Percentiles rank a stretch among this genome's conserved stretches.
Evolutionary conservation across 2,329 filamentous ascomycete species (phyloP).

Genomic region (Ceratocystis ficicola): DNA sequence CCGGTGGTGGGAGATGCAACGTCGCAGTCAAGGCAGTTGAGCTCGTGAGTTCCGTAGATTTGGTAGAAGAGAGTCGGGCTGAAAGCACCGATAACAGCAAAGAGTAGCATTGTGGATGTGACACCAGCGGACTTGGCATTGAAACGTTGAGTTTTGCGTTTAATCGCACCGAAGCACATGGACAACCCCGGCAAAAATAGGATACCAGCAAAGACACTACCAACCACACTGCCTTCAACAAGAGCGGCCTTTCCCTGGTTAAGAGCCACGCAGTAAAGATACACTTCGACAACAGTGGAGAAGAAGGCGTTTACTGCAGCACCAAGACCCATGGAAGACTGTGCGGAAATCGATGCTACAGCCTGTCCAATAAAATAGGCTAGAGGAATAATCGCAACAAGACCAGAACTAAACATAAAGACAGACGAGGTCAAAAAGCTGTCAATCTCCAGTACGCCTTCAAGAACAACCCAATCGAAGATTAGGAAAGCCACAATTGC

Average conservation of each 20-base stretch:
- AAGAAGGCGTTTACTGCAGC: constrained; percentile 98
- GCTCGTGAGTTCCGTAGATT: constrained; percentile 93
- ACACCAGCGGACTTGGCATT: constrained; percentile 94
- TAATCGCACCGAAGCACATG: constrained; percentile 97
- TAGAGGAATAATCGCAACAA: constrained; percentile 88
- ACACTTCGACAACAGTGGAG: constrained; percentile 93
- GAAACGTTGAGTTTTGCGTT: constrained; percentile 95
- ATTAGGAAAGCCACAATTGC: constrained; percentile 89
- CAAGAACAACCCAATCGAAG: constrained; percentile 76
- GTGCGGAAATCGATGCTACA: constrained; percentile 93
- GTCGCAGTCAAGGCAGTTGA: constrained; percentile 63
- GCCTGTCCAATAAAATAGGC: constrained; percentile 98
- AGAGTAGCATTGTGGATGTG: constrained; percentile 94
- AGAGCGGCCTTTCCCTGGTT: constrained; percentile 84
- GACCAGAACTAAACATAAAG: constrained; percentile 69
- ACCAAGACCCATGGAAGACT: constrained; percentile 95
- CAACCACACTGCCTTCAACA: constrained; percentile 92
- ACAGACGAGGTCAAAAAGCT: constrained; percentile 68
- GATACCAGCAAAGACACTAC: constrained; percentile 94
- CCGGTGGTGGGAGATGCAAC: constrained; percentile 33
- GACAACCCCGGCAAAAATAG: constrained; percentile 87
- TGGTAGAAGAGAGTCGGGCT: constrained; percentile 96
- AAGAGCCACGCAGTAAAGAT: constrained; percentile 88
- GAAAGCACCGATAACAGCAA: constrained; percentile 90
- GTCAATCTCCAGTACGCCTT: constrained; percentile 54